Base-by-base conservation (phyloP, 2,329 filamentous ascomycete genomes). In the Juglanconis sp. region DNA sequence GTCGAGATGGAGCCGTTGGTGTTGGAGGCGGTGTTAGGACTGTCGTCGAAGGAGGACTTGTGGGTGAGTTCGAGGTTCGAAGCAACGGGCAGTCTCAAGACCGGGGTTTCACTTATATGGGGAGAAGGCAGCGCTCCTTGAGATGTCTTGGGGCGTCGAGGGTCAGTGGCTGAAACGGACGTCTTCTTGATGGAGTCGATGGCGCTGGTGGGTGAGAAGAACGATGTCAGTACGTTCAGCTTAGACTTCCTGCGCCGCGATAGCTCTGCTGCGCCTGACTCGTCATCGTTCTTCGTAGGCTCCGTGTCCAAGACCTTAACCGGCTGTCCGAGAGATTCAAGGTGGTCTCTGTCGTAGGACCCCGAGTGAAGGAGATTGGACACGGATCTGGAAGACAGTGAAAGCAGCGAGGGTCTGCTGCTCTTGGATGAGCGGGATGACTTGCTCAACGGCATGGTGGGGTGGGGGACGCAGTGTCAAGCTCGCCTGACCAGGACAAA, bases 401-500 rank as follows among this genome's bases (percentile, higher is more conserved):
- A 61, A 31, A 62, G 48, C n/a, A 65, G 36, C 31, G 63, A 58
- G 50, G 54, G 46, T 44, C 57, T 63, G 48, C 57, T 57, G 10
- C 49, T 53, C 60, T 60, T 63, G 54, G 61, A 61, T 15, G 56
- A 62, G 51, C 51, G 60, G 42, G 58, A 62, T 30, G 59, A 64
- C 61, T 62, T 64, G 62, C 63, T 65, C 36, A 58, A 60, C 51
- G 58, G 58, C 64, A 65, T 65, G 55, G 46, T 63, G 44, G 44
- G 44, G 44, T 46, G 44, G 60, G 58, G 53, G 24, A 52, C 9
- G n/a, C 11, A 11, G 50, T 50, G 44, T 52, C 53, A 46, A 40
- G 47, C n/a, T 13, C 15, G 51, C 34, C 17, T 24, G 11, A 53
- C 17, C 7, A 36, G 32, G 48, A 40, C n/a, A 50, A 24, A 13